These are phyloP conservation scores for Beauveria australis DNA, from an alignment of 2,329 filamentous ascomycete species.

Conservation along the genomic window DNA sequence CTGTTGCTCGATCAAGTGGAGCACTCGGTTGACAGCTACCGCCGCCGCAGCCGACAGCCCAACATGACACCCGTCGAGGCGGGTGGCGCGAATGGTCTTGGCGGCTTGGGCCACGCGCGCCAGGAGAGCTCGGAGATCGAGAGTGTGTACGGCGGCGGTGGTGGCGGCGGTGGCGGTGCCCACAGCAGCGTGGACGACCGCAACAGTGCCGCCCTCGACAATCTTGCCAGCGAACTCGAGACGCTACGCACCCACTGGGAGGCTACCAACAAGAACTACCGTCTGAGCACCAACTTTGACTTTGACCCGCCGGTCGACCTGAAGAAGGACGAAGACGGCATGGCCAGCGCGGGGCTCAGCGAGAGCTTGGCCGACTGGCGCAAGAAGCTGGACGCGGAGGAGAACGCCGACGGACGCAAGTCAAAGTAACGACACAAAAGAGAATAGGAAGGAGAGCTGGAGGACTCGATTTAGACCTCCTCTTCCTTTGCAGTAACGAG, in stretches of 20 bases:
- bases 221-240: constrained; percentile 85
- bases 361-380: constrained; percentile 74
- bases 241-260: constrained; percentile 89
- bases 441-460: not conserved
- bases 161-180: constrained; percentile 14
- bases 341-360: constrained; percentile 44
- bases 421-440: constrained; percentile 18
- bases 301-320: constrained; percentile 50
- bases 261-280: constrained; percentile 89
- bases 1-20: constrained; percentile 92
- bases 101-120: constrained; percentile 34
- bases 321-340: constrained; percentile 37
- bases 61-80: constrained; percentile 44
- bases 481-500: constrained; percentile 16
- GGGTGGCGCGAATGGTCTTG: constrained; percentile 25
- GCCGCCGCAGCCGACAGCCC: constrained; percentile 60
- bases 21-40: constrained; percentile 87
- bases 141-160: constrained; percentile 46
- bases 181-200: constrained; percentile 40
- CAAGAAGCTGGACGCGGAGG: constrained; percentile 58
- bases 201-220: constrained; percentile 70
- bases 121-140: constrained; percentile 52
- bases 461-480: not conserved
- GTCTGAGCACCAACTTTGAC: constrained; percentile 81
- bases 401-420: constrained; percentile 18